Percentiles rank a stretch among this genome's conserved stretches.
These are phyloP conservation scores for Aphanomyces euteiches DNA, from an alignment of 352 stramenopile genomes.

Conservation along the genomic window DNA sequence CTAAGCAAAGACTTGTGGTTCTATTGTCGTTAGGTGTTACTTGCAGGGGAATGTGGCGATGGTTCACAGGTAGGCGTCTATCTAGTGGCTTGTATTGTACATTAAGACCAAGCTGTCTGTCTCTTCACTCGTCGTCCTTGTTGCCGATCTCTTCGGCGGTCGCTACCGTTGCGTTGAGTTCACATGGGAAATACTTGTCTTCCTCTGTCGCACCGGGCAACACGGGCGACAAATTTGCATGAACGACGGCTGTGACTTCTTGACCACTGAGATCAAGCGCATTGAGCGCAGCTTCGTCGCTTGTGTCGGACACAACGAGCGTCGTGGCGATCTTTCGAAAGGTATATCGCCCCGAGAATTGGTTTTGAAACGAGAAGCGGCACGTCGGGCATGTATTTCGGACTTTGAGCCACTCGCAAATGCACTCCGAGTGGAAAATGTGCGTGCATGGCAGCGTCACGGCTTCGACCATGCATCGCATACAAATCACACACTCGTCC, in stretches of 20 bases:
- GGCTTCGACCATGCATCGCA: conserved; percentile 88
- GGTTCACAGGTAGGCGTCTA: too few relatives aligned
- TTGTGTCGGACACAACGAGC: conserved; percentile 62
- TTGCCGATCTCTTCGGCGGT: not conserved
- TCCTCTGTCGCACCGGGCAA: conserved; percentile 39
- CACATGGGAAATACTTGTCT: conserved; percentile 68
- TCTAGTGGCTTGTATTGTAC: too few relatives aligned
- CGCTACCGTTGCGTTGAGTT: conserved; percentile 67
- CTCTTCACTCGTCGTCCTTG: too few relatives aligned
- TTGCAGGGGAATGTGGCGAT: too few relatives aligned
- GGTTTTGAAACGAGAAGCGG: conserved; percentile 86
- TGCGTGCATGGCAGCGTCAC: conserved; percentile 90
- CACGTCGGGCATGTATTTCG: conserved; percentile 92
- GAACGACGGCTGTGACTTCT: conserved; percentile 65
- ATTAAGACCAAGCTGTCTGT: too few relatives aligned
- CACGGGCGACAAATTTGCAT: conserved; percentile 71
- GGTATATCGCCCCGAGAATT: conserved; percentile 69
- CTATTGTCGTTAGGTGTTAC: too few relatives aligned
- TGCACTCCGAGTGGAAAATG: conserved; percentile 91
- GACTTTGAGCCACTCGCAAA: conserved; percentile 90
- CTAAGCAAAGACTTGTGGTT: too few relatives aligned
- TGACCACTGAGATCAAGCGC: conserved; percentile 61
- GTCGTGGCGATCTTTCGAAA: conserved; percentile 75
- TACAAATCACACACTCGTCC: conserved; percentile 87
- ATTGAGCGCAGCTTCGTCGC: conserved; percentile 44